Percentiles rank a stretch among this genome's conserved stretches.
phyloP scores from a whole-genome alignment of 2,329 filamentous ascomycete genomes.

The Emergomyces orientalis region DNA sequence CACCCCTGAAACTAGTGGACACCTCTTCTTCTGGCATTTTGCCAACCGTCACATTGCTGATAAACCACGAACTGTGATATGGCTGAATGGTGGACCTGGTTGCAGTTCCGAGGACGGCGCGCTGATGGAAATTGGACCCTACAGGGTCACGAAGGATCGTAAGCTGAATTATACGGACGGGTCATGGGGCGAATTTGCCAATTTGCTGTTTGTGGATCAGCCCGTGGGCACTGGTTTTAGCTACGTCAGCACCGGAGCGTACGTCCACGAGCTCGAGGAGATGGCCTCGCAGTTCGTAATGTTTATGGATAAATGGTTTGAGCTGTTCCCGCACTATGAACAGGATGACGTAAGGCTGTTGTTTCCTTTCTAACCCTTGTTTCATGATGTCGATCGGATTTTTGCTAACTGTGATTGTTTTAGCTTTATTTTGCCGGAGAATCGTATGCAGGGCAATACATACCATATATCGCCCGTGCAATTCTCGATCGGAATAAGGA shows the following conservation, averaged over 20 bases:
- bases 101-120: slow-evolving; percentile 97
- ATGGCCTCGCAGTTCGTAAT: slow-evolving; percentile 83
- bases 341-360: slow-evolving; percentile 70
- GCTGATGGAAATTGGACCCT: slow-evolving; percentile 93
- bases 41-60: slow-evolving; percentile 93
- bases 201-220: slow-evolving; percentile 92
- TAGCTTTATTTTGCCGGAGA: slow-evolving; percentile 92
- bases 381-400: neutral
- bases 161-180: slow-evolving; percentile 75
- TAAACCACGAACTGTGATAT: slow-evolving; percentile 80
- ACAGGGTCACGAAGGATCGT: slow-evolving; percentile 66
- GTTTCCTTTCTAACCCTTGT: neutral
- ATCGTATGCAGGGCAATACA: slow-evolving; percentile 93
- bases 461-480: slow-evolving; percentile 88
- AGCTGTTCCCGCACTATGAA: slow-evolving; percentile 82
- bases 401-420: neutral
- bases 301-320: slow-evolving; percentile 89
- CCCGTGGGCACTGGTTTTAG: slow-evolving; percentile 95
- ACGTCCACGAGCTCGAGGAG: slow-evolving; percentile 70
- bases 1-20: slow-evolving; percentile 72
- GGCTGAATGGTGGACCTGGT: slow-evolving; percentile 93
- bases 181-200: slow-evolving; percentile 98
- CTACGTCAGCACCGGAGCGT: slow-evolving; percentile 84
- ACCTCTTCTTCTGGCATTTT: slow-evolving; percentile 98
- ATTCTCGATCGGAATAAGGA: slow-evolving; percentile 79